phyloP scores from a whole-genome alignment of 2,329 filamentous ascomycete genomes.

The Cercospora brassicicola region DNA sequence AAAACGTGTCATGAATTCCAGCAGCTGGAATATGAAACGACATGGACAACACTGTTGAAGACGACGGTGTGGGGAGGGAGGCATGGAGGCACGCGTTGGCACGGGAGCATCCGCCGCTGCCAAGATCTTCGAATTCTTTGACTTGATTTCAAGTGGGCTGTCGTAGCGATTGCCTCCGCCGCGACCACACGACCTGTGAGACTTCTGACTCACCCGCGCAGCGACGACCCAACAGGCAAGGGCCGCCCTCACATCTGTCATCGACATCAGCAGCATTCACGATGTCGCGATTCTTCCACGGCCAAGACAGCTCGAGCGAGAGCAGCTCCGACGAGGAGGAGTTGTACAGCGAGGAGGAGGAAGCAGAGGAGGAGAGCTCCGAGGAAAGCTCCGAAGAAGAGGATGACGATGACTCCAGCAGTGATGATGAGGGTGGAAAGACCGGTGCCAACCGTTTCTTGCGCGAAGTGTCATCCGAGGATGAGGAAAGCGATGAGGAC shows the following conservation, averaged over 20 bases:
- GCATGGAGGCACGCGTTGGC: not conserved
- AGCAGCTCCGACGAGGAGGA: conserved; percentile 93
- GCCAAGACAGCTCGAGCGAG: conserved; percentile 92
- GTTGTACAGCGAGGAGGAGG: conserved; percentile 79
- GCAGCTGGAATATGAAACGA: not conserved
- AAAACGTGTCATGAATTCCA: not conserved
- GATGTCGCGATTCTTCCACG: conserved; percentile 89
- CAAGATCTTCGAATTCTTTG: conserved; percentile 4
- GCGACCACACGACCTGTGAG: conserved; percentile 7
- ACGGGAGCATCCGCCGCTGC: not conserved
- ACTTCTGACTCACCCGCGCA: conserved; percentile 11
- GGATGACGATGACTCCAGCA: conserved; percentile 51
- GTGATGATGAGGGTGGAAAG: conserved; percentile 59
- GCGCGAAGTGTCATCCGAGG: conserved; percentile 59
- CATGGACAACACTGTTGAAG: not conserved
- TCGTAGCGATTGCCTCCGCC: not conserved
- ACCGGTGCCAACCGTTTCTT: conserved; percentile 82
- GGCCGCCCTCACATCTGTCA: conserved; percentile 14
- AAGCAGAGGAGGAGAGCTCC: conserved; percentile 58
- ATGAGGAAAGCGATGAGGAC: conserved; percentile 81
- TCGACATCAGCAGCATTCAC: conserved; percentile 15
- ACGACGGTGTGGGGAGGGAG: not conserved
- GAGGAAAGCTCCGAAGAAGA: conserved; percentile 41
- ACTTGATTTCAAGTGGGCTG: conserved; percentile 4
- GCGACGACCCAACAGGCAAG: conserved; percentile 17